Evolutionary conservation across 2,329 filamentous ascomycete species (phyloP), one percentile per base, ranked within the genome.

Genomic region (Colletotrichum karsti): DNA sequence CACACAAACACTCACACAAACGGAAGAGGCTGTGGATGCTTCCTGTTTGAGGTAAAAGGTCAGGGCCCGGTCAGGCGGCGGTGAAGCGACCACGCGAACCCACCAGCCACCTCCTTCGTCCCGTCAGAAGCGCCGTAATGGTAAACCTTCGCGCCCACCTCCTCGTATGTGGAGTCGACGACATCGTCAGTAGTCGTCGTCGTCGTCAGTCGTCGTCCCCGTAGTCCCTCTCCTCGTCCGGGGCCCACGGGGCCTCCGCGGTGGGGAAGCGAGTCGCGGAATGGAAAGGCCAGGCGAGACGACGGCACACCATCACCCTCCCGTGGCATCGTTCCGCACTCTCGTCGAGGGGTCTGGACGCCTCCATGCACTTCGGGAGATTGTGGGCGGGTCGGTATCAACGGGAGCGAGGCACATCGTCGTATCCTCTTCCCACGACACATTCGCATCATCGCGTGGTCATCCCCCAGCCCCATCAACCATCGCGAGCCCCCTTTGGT

Each of bases 1-100:
- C n/a, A n/a, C n/a, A n/a, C n/a, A n/a, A n/a, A n/a, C n/a, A n/a
- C n/a, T n/a, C n/a, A 18, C 30, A 28, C 18, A 35, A 12, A 9
- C 8, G n/a, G 22, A 28, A 37, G 28, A 39, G 20, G 24, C 12
- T 44, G 59, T 67, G 44, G 44, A 22, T 44, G 60, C 56, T 46
- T 58, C 46, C 54, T 44, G 65, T 68, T 68, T 68, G 65, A 68
- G 60, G 37, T 67, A 64, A n/a, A 64, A 54, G 60, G 60, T 64
- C 53, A 64, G 53, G 64, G 33, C 44, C 60, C 64, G 64, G 64
- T 64, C 64, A 58, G 18, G 37, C 61, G 39, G 54, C 60, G 60
- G 65, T 67, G 60, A 50, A 28, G 37, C 50, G 26, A 7, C 26
- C 20, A n/a, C 44, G 13, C 33, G 24, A 41, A 44, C 24, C 33